Evolutionary conservation across 176 grass and related monocot species (phyloP), one percentile per base, ranked within the genome.

Genomic region (Metroxylon sagu): DNA sequence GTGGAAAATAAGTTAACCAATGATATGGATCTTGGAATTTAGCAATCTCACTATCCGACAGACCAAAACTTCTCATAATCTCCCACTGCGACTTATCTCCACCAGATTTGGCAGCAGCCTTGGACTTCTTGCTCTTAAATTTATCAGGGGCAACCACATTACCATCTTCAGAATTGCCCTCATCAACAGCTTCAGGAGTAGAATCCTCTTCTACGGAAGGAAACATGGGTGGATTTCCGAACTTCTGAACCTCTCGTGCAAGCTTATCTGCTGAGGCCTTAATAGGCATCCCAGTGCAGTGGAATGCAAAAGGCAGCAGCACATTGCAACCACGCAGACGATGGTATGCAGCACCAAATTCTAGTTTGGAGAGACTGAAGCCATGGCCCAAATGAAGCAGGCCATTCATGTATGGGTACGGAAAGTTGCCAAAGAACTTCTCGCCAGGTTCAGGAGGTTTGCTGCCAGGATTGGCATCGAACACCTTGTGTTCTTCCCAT

Each of bases 221-320:
- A 72, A 81, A 87, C 18, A 74, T 62, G 16, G 77, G 84, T 26
- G 77, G 80, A 77, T 84, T 79, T 67, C 89, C 89, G 56, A 70
- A 87, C 26, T 79, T 68, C 18, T 77, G 19, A 3, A 79, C 78
- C 59, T 94, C 84, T 61, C 80, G 60, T 2, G 54, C 50, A 59
- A 93, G 83, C 60, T 93, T 93, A 56, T 87, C 89, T 0, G 89
- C 84, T 1, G 80, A 94, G 27, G 80, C 89, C 67, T 94, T 94
- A 35, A 94, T 94, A 16, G 89, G 83, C 88, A 93, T 93, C 56
- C 88, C 88, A n/a, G 88, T 87, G 59, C 80, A 87, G 30, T 94
- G 84, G 49, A 94, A 87, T 67, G 74, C 84, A 72, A 94, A 94
- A 3, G 77, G 80, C 43, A 94, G 52, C 19, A 87, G 50, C 3